These are phyloP conservation scores for Termitomyces sp. DNA, from an alignment of 768 basidiomycete species.

Conservation along the genomic window DNA sequence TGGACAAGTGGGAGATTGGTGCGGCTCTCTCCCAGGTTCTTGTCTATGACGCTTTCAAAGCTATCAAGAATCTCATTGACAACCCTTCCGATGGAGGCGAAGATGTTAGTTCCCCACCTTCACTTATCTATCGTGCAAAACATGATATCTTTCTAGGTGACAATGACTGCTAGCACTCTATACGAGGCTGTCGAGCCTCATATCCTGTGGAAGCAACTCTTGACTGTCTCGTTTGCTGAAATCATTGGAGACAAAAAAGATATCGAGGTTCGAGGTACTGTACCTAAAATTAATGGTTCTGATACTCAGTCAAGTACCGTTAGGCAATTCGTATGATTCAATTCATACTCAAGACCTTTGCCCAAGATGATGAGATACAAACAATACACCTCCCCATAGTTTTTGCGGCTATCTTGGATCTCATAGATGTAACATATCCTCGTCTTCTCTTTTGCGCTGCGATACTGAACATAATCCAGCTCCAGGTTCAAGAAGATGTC, in stretches of 20 bases:
- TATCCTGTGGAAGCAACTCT: conserved; percentile 79
- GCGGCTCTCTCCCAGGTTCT: conserved; percentile 72
- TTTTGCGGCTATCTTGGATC: conserved; percentile 64
- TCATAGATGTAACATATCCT: conserved; percentile 50
- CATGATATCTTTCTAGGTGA: conserved; percentile 41
- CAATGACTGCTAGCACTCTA: conserved; percentile 81
- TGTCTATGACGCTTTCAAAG: conserved; percentile 75
- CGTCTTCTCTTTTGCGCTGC: not conserved
- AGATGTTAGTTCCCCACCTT: conserved; percentile 46
- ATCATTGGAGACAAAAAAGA: conserved; percentile 39
- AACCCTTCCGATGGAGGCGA: conserved; percentile 49
- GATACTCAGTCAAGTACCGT: not conserved
- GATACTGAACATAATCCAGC: conserved; percentile 20
- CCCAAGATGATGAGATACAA: conserved; percentile 87
- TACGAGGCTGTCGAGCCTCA: conserved; percentile 93
- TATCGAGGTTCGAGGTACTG: conserved; percentile 40
- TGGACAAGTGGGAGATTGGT: conserved; percentile 98
- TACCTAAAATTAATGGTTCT: not conserved
- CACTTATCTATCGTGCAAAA: not conserved
- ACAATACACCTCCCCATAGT: conserved; percentile 78
- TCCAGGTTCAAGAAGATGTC: conserved; percentile 32
- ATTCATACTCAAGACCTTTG: conserved; percentile 74
- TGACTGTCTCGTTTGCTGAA: conserved; percentile 53
- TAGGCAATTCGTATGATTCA: conserved; percentile 66
- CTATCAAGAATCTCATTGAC: conserved; percentile 56